Percentiles rank a stretch among this genome's conserved stretches.
These are phyloP conservation scores for Westerdykella ornata DNA, from an alignment of 2,329 filamentous ascomycete genomes.

Conservation along the genomic window DNA sequence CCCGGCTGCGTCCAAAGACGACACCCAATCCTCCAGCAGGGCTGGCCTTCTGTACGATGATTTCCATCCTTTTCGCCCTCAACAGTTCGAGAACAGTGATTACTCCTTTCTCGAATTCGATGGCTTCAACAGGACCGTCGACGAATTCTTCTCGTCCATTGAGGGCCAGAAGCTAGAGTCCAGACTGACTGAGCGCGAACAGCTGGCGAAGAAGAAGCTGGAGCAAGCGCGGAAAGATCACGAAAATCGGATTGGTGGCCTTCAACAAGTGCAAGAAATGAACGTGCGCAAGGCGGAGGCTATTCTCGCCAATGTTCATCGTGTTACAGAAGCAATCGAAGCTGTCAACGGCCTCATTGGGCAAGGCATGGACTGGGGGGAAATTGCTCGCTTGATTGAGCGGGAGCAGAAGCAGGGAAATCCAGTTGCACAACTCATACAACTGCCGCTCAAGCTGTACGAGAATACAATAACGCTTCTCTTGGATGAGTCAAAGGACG, in stretches of 20 bases:
- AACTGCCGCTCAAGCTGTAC: conserved; percentile 78
- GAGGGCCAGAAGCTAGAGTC: conserved; percentile 91
- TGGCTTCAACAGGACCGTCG: conserved; percentile 86
- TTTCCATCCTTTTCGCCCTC: conserved; percentile 85
- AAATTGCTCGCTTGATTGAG: conserved; percentile 82
- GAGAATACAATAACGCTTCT: conserved; percentile 81
- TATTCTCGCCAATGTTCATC: conserved; percentile 82
- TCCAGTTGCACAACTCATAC: conserved; percentile 78
- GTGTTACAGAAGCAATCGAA: conserved; percentile 86
- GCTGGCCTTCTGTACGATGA: conserved; percentile 71
- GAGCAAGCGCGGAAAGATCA: conserved; percentile 82
- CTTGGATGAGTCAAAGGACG: conserved; percentile 63
- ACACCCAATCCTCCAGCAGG: conserved; percentile 40
- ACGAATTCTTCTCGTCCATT: conserved; percentile 94
- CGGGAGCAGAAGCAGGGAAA: conserved; percentile 76
- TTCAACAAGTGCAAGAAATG: conserved; percentile 72
- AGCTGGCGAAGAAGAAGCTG: conserved; percentile 72
- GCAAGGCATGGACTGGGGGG: conserved; percentile 96
- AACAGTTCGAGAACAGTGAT: conserved; percentile 65
- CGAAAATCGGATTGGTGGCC: conserved; percentile 71
- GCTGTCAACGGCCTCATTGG: conserved; percentile 86
- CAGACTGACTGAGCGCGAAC: conserved; percentile 72
- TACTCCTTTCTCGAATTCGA: conserved; percentile 69
- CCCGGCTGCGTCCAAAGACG: conserved; percentile 29
- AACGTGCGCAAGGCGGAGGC: conserved; percentile 85